A percentile compares a stretch with the other conserved stretches of the same genome.
Conservation (phyloP, 2,329 filamentous ascomycete species). For the Didymellaceae sp. region DNA sequence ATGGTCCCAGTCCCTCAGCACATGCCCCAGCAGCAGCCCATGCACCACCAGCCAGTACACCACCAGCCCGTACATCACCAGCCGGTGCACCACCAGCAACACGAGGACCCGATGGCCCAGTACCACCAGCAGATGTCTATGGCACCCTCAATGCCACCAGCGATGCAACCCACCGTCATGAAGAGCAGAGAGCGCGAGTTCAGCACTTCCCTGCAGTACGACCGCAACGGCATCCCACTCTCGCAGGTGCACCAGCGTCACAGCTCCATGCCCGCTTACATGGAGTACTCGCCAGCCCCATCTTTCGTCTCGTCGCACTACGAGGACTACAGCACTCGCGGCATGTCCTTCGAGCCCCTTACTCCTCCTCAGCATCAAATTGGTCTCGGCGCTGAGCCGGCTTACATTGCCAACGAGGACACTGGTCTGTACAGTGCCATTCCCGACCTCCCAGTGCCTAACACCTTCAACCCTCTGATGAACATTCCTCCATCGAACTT, state of each 20-base stretch:
- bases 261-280: conserved; percentile 97
- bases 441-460: conserved; percentile 80
- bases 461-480: conserved; percentile 85
- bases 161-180: conserved; percentile 74
- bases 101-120: conserved; percentile 72
- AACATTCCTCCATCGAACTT: conserved; percentile 87
- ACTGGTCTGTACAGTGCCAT: conserved; percentile 95
- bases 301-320: conserved; percentile 99
- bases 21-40: conserved; percentile 45
- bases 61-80: conserved; percentile 16
- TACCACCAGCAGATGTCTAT: conserved; percentile 72
- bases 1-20: conserved; percentile 66
- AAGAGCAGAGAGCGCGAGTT: conserved; percentile 88
- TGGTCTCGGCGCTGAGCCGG: conserved; percentile 82
- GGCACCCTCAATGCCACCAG: conserved; percentile 64
- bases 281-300: conserved; percentile 97
- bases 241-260: conserved; percentile 87
- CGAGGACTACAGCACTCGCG: conserved; percentile 96
- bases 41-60: conserved; percentile 47
- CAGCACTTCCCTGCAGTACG: conserved; percentile 72
- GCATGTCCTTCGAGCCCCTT: conserved; percentile 94
- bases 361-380: conserved; percentile 92
- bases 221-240: conserved; percentile 87
- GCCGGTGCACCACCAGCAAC: conserved; percentile 57
- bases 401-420: conserved; percentile 98